Conservation (phyloP, 768 basidiomycete genomes). For the Phaffia australis region DNA sequence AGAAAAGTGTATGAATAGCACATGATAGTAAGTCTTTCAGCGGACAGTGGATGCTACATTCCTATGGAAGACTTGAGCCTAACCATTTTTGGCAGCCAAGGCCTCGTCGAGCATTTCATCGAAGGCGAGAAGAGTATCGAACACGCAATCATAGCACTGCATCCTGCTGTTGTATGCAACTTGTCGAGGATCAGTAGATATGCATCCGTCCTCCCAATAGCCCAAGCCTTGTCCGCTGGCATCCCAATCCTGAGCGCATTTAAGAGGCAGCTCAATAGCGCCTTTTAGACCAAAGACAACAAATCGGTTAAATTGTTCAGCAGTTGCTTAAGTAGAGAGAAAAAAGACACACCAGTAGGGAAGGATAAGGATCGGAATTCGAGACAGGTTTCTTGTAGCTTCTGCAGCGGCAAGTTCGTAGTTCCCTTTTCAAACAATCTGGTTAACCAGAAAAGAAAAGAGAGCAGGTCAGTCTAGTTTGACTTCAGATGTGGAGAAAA, state of each 20-base stretch:
- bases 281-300: conserved; percentile 43
- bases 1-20: neutral
- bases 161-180: conserved; percentile 52
- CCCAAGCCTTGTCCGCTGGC: conserved; percentile 48
- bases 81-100: neutral
- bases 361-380: conserved; percentile 79
- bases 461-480: neutral
- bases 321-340: neutral
- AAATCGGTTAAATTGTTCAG: neutral
- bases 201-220: conserved; percentile 59
- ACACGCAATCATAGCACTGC: conserved; percentile 68
- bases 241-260: conserved; percentile 70
- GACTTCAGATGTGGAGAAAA: neutral
- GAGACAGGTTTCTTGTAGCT: conserved; percentile 72
- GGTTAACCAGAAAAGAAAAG: neutral
- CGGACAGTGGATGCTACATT: too few relatives aligned
- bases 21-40: neutral
- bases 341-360: conserved; percentile 53
- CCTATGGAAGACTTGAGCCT: neutral
- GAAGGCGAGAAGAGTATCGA: conserved; percentile 69
- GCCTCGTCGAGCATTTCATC: conserved; percentile 50
- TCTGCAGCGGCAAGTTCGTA: conserved; percentile 67
- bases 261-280: conserved; percentile 70
- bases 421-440: conserved; percentile 85
- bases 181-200: conserved; percentile 50